These are phyloP conservation scores for Kodamaea laetipori DNA, from an alignment of 805 yeast species.

Conservation along the genomic window DNA sequence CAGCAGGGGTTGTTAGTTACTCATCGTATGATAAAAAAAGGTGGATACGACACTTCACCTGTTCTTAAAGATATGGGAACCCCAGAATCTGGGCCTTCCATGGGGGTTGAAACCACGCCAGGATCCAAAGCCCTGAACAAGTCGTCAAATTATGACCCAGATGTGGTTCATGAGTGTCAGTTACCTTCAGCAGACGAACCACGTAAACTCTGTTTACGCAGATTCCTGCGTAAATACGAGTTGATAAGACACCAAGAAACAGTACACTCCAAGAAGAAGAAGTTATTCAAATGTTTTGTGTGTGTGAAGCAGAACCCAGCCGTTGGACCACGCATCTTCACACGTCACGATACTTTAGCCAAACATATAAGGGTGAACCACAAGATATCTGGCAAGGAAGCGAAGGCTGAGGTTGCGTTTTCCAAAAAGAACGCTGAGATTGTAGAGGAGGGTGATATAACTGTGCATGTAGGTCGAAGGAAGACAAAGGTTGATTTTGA, in stretches of 20 bases:
- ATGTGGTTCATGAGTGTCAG: constrained; percentile 49
- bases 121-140: constrained; percentile 24
- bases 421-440: constrained; percentile 49
- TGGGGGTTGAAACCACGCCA: constrained; percentile 4
- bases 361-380: constrained; percentile 70
- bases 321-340: constrained; percentile 72
- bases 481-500: constrained; percentile 50
- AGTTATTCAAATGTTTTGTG: constrained; percentile 79
- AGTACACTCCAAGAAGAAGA: constrained; percentile 86
- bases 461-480: constrained; percentile 48
- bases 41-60: constrained; percentile 12
- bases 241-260: constrained; percentile 94
- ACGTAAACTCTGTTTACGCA: constrained; percentile 40
- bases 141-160: constrained; percentile 49
- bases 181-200: constrained; percentile 48
- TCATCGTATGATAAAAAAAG: constrained; percentile 33
- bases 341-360: constrained; percentile 91
- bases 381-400: constrained; percentile 48
- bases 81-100: constrained; percentile 6
- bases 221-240: constrained; percentile 73
- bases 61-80: constrained; percentile 9
- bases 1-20: constrained; percentile 15
- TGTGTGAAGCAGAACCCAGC: constrained; percentile 72
- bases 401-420: constrained; percentile 49
- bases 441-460: constrained; percentile 50